These are phyloP conservation scores for Fusarium goolgardi DNA, from an alignment of 2,329 filamentous ascomycete genomes.

Conservation along the genomic window DNA sequence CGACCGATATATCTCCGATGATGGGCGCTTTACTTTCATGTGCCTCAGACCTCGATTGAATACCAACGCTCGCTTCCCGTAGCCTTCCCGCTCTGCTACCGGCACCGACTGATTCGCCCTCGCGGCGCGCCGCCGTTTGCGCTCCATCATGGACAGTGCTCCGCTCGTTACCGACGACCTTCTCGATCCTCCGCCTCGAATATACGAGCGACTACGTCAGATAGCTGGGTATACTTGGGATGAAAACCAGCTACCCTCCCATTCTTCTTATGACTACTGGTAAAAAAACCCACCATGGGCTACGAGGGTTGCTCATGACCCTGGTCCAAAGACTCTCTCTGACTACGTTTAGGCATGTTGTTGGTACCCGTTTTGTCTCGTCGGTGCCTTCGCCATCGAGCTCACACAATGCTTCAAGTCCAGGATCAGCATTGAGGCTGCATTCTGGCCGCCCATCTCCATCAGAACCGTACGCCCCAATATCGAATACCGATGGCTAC, in stretches of 20 bases:
- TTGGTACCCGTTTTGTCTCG: constrained; percentile 70
- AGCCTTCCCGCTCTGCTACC: constrained; percentile 34
- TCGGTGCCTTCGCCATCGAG: constrained; percentile 61
- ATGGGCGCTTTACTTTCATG: constrained; percentile 50
- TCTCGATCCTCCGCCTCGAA: constrained; percentile 72
- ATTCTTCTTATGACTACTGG: constrained; percentile 90
- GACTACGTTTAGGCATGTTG: constrained; percentile 67
- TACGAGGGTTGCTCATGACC: neutral
- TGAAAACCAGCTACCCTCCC: constrained; percentile 67
- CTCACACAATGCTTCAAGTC: constrained; percentile 58
- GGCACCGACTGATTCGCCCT: constrained; percentile 36
- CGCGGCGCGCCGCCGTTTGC: constrained; percentile 42
- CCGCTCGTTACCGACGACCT: constrained; percentile 63
- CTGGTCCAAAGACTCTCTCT: constrained; percentile 10
- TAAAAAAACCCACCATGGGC: constrained; percentile 50
- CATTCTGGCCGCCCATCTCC: constrained; percentile 58
- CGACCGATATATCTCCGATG: constrained; percentile 45
- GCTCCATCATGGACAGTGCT: constrained; percentile 63
- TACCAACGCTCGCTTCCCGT: constrained; percentile 44
- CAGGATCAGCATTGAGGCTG: constrained; percentile 57
- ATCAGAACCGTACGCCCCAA: constrained; percentile 54
- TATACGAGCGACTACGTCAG: constrained; percentile 79
- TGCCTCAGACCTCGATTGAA: constrained; percentile 46
- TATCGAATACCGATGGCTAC: constrained; percentile 51
- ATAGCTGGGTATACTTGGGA: constrained; percentile 83